phyloP scores from a whole-genome alignment of 225 moss, liverwort and hornwort genomes.

The Thuidium tamariscinum region DNA sequence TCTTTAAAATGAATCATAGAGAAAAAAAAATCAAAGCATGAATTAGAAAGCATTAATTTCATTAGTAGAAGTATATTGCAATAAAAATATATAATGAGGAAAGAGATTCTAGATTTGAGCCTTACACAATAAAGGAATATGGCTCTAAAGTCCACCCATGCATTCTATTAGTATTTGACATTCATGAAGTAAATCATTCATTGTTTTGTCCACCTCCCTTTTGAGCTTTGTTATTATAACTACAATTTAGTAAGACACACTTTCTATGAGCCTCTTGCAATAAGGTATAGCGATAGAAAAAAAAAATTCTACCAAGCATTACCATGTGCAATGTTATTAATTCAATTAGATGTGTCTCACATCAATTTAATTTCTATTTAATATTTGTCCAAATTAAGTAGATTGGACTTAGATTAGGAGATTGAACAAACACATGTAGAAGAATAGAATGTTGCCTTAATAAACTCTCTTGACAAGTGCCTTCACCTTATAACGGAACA shows the following conservation, averaged over 20 bases:
- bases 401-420: too few species aligned
- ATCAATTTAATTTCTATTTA: not conserved
- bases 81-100: not conserved
- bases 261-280: not conserved
- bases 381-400: not conserved
- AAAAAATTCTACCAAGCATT: not conserved
- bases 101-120: not conserved
- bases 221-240: not conserved
- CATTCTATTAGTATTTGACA: not conserved
- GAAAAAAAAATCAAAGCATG: too few species aligned
- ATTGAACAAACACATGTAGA: not conserved
- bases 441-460: not conserved
- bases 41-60: too few species aligned
- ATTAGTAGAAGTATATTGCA: too few species aligned
- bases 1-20: too few species aligned
- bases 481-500: too few species aligned
- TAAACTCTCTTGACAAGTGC: too few species aligned
- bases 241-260: not conserved
- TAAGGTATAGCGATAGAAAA: not conserved
- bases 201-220: not conserved
- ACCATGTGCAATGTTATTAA: not conserved
- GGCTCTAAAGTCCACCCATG: not conserved
- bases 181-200: not conserved
- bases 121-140: not conserved
- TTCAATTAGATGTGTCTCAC: not conserved